These are phyloP conservation scores for Rubus idaeus DNA, from an alignment of 306 rosid species.

Conservation along the genomic window DNA sequence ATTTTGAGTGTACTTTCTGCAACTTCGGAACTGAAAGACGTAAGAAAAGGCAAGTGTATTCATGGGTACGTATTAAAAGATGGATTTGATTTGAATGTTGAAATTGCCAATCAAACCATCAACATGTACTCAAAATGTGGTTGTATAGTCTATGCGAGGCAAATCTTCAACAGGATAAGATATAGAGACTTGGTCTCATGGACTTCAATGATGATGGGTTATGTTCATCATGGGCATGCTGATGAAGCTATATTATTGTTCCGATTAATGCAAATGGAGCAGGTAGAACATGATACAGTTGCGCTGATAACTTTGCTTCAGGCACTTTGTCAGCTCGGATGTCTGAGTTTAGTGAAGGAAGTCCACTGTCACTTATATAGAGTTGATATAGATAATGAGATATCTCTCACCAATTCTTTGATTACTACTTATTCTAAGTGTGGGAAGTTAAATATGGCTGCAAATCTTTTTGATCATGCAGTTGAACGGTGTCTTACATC, in stretches of 20 bases:
- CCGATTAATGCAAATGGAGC: constrained; percentile 42
- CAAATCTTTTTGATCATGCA: constrained; percentile 40
- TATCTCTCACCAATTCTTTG: constrained; percentile 41
- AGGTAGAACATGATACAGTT: constrained; percentile 30
- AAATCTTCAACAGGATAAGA: constrained; percentile 31
- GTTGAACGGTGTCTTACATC: constrained; percentile 39
- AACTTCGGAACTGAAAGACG: constrained; percentile 32
- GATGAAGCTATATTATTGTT: constrained; percentile 45
- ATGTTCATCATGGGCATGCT: constrained; percentile 31
- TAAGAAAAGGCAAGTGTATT: constrained; percentile 35
- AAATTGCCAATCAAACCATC: constrained; percentile 45
- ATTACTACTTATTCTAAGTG: constrained; percentile 49
- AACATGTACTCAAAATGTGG: constrained; percentile 41
- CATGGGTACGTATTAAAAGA: constrained; percentile 42
- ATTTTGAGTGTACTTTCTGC: constrained; percentile 49
- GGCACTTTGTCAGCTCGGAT: constrained; percentile 46
- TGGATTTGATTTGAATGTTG: constrained; percentile 26
- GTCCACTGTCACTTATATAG: constrained; percentile 45
- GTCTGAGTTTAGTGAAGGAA: constrained; percentile 42
- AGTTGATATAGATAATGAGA: constrained; percentile 29
- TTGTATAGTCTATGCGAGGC: constrained; percentile 28
- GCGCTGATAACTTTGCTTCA: constrained; percentile 40
- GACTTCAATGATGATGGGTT: constrained; percentile 54
- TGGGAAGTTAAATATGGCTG: constrained; percentile 41
- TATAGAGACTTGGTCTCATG: constrained; percentile 49